A percentile compares a stretch with the other conserved stretches of the same genome.
Evolutionary conservation across 805 yeast species (phyloP).

Genomic region (Barnettozyma populi): DNA sequence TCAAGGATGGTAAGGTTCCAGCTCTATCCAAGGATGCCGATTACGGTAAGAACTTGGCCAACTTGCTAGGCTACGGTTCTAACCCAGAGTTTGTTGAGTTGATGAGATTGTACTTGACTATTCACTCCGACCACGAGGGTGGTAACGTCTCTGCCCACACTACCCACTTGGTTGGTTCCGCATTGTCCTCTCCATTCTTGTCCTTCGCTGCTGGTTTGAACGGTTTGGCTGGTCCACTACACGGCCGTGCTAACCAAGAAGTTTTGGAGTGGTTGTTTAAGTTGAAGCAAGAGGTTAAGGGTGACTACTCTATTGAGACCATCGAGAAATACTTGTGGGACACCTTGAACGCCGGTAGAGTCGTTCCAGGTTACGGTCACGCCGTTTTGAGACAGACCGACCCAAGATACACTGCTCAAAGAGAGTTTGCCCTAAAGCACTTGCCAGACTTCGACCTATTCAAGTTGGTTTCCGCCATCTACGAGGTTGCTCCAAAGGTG

Average conservation of each 20-base stretch:
- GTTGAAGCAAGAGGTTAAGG: constrained; percentile 53
- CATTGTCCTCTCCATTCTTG: constrained; percentile 71
- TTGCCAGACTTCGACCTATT: constrained; percentile 76
- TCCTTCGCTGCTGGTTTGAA: constrained; percentile 78
- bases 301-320: constrained; percentile 61
- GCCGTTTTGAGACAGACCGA: constrained; percentile 86
- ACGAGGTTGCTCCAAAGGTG: constrained; percentile 79
- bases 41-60: constrained; percentile 62
- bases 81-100: constrained; percentile 70
- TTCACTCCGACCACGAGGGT: constrained; percentile 88
- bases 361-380: constrained; percentile 86
- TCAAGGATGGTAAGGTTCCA: constrained; percentile 70
- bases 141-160: constrained; percentile 87
- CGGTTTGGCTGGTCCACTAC: constrained; percentile 85
- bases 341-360: constrained; percentile 75
- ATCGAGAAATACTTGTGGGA: constrained; percentile 77
- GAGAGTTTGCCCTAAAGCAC: constrained; percentile 72
- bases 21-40: constrained; percentile 50
- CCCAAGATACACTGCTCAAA: constrained; percentile 82
- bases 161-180: constrained; percentile 81
- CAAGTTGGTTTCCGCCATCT: constrained; percentile 70
- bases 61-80: constrained; percentile 48
- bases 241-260: constrained; percentile 86
- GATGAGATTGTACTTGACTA: constrained; percentile 74
- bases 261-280: constrained; percentile 75